phyloP scores from a whole-genome alignment of 129 eudicot species.

The Artemisia argyi region DNA sequence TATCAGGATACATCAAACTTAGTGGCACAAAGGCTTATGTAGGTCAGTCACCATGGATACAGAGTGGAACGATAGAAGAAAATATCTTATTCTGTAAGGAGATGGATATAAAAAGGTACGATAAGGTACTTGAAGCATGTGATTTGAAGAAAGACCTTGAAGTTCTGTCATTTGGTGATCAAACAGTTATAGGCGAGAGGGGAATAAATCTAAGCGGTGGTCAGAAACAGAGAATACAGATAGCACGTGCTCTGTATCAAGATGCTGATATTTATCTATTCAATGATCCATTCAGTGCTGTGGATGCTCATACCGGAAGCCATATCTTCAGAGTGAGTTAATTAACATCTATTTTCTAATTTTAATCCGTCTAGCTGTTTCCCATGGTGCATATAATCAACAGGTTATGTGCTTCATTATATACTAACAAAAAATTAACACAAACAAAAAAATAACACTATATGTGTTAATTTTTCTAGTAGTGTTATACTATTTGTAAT shows the following conservation, averaged over 20 bases:
- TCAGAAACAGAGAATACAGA: slow-evolving; percentile 91
- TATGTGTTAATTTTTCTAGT: too few species aligned
- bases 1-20: slow-evolving; percentile 62
- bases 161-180: slow-evolving; percentile 77
- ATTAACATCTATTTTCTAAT: background rate
- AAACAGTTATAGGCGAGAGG: slow-evolving; percentile 87
- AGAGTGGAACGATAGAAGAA: slow-evolving; percentile 82
- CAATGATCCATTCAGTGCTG: slow-evolving; percentile 97
- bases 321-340: slow-evolving; percentile 74
- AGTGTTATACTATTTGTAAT: too few species aligned
- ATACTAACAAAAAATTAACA: too few species aligned
- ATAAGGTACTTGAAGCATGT: slow-evolving; percentile 79
- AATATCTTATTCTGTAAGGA: slow-evolving; percentile 77
- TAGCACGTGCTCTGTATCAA: slow-evolving; percentile 88
- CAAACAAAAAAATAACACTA: too few species aligned
- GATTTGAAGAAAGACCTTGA: slow-evolving; percentile 79
- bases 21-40: slow-evolving; percentile 82
- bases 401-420: too few species aligned
- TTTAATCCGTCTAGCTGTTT: background rate
- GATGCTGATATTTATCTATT: slow-evolving; percentile 88
- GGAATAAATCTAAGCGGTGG: slow-evolving; percentile 97
- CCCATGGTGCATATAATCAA: background rate
- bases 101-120: slow-evolving; percentile 59
- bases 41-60: slow-evolving; percentile 93
- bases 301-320: slow-evolving; percentile 93